Evolutionary conservation across 768 basidiomycete genomes (phyloP).

Genomic region (Zangia roseola): DNA sequence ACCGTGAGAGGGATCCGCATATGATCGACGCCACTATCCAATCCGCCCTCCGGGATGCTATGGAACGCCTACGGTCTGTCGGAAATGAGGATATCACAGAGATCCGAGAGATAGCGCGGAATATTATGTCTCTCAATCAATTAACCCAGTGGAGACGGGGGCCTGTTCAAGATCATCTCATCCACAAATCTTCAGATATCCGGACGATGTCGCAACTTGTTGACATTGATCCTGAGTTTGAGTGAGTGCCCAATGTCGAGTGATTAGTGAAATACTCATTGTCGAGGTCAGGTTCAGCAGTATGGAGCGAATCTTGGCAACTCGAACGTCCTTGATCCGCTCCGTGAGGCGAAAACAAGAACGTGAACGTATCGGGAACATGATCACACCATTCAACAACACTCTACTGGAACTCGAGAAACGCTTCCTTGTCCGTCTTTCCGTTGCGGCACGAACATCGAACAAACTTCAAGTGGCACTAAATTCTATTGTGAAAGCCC

Average conservation of each 20-base stretch:
- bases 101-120: conserved; percentile 64
- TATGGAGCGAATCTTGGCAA: conserved; percentile 77
- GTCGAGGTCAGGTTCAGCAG: conserved; percentile 58
- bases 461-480: conserved; percentile 78
- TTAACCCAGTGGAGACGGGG: conserved; percentile 59
- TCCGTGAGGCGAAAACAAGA: conserved; percentile 69
- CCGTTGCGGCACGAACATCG: conserved; percentile 64
- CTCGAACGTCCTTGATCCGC: conserved; percentile 76
- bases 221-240: conserved; percentile 54
- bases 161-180: conserved; percentile 28
- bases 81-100: conserved; percentile 80
- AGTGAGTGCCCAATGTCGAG: conserved; percentile 46
- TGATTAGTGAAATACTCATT: conserved; percentile 6
- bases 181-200: conserved; percentile 33
- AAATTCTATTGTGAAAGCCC: conserved; percentile 80
- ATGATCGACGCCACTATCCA: conserved; percentile 50
- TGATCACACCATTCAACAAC: conserved; percentile 52
- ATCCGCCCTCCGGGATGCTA: conserved; percentile 55
- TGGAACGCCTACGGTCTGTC: conserved; percentile 59
- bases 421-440: conserved; percentile 67
- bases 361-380: conserved; percentile 71
- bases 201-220: conserved; percentile 44
- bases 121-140: conserved; percentile 81
- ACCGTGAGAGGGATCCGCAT: conserved; percentile 65
- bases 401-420: conserved; percentile 62